phyloP scores from a whole-genome alignment of 495 filamentous ascomycete genomes.

The Annulohypoxylon nitens region DNA sequence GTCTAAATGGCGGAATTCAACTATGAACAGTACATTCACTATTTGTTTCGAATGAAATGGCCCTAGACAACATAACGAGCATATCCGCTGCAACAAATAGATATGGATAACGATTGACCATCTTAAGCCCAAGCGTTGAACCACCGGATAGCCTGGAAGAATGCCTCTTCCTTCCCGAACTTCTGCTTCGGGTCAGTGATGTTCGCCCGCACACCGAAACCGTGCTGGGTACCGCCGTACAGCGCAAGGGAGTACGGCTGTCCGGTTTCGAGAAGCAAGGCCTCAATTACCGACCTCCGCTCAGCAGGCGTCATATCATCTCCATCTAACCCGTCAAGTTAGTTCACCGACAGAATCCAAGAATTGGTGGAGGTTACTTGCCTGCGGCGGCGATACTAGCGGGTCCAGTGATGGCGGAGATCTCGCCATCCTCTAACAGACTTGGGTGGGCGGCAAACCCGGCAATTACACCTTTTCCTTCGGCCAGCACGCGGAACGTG shows the following conservation, averaged over 20 bases:
- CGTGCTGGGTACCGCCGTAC: conserved; percentile 75
- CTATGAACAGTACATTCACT: neutral
- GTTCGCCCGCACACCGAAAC: conserved; percentile 76
- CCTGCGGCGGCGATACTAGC: conserved; percentile 77
- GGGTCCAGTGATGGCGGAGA: conserved; percentile 71
- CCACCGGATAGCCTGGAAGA: conserved; percentile 79
- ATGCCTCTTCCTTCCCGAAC: conserved; percentile 83
- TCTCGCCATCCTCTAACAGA: conserved; percentile 73
- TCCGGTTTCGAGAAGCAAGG: conserved; percentile 47
- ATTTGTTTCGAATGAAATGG: neutral
- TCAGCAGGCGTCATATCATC: conserved; percentile 73
- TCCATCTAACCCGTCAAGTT: conserved; percentile 59
- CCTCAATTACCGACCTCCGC: conserved; percentile 67
- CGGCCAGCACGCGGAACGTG: conserved; percentile 58
- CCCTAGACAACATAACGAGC: neutral
- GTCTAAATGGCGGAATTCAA: neutral
- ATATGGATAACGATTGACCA: neutral
- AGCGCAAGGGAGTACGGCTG: conserved; percentile 74
- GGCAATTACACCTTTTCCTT: conserved; percentile 65
- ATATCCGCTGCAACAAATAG: neutral
- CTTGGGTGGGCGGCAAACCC: conserved; percentile 79
- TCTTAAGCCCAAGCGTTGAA: conserved; percentile 63
- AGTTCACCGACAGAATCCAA: neutral
- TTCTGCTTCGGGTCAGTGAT: conserved; percentile 68
- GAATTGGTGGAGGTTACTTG: conserved; percentile 49